These are phyloP conservation scores for Alternaria burnsii DNA, from an alignment of 2,329 filamentous ascomycete genomes.

Conservation along the genomic window DNA sequence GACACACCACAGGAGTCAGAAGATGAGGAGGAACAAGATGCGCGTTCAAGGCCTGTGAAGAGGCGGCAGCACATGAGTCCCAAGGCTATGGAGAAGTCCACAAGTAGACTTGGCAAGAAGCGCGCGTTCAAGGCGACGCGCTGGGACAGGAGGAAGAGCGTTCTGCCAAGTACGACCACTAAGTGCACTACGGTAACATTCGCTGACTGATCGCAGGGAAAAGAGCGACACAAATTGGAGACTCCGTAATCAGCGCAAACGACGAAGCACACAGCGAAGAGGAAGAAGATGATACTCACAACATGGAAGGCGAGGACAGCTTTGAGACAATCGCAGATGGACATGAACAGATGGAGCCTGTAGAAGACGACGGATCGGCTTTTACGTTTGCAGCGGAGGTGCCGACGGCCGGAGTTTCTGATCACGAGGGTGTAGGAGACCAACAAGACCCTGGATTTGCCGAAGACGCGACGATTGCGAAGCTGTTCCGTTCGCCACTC, in stretches of 20 bases:
- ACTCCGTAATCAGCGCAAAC: slow-evolving; percentile 11
- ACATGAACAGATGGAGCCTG: slow-evolving; percentile 2
- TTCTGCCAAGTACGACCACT: slow-evolving; percentile 40
- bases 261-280: slow-evolving; percentile 17
- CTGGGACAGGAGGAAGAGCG: slow-evolving; percentile 48
- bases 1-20: slow-evolving; percentile 25
- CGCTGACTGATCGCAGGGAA: slow-evolving; percentile 40
- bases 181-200: background rate
- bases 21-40: slow-evolving; percentile 37
- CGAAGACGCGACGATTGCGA: slow-evolving; percentile 31
- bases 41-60: slow-evolving; percentile 56
- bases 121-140: slow-evolving; percentile 48
- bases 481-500: slow-evolving; percentile 35
- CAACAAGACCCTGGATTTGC: background rate
- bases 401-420: slow-evolving; percentile 15
- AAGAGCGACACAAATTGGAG: slow-evolving; percentile 17
- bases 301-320: slow-evolving; percentile 24
- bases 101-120: slow-evolving; percentile 30
- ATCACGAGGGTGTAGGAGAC: slow-evolving; percentile 15
- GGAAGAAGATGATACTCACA: slow-evolving; percentile 21
- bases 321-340: slow-evolving; percentile 13
- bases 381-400: slow-evolving; percentile 32
- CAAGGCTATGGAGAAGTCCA: slow-evolving; percentile 41
- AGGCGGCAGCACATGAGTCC: slow-evolving; percentile 52
- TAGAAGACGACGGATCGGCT: slow-evolving; percentile 17